Evolutionary conservation across 192 early-diverging fungal species (phyloP).

Genomic region (Coemansia sp.): DNA sequence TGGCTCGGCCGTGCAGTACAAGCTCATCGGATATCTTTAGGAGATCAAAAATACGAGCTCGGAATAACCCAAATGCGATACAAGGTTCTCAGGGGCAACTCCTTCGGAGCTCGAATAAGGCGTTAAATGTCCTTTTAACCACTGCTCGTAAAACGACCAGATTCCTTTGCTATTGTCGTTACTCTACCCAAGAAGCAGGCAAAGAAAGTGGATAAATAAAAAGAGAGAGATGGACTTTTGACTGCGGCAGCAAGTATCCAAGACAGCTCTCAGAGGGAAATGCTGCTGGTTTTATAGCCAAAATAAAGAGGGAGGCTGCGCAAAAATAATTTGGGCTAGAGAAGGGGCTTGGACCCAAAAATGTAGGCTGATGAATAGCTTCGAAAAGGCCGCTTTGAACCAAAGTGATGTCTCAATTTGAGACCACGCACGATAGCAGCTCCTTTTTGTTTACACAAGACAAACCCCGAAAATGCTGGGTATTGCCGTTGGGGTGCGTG

Average conservation of each 20-base stretch:
- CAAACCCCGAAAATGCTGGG: background rate
- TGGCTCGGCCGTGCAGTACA: conserved; percentile 8
- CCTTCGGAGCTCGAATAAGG: no score
- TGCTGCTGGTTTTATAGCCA: conserved; percentile 8
- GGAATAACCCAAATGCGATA: background rate
- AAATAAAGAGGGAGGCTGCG: conserved; percentile 8
- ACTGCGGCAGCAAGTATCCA: conserved; percentile 1
- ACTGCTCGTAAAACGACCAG: no score
- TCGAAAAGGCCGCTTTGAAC: conserved; percentile 1
- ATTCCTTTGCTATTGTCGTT: background rate
- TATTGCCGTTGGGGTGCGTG: background rate
- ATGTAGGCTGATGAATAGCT: background rate
- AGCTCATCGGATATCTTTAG: background rate
- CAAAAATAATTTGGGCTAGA: background rate
- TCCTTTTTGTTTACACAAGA: background rate
- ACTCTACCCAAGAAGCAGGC: no score
- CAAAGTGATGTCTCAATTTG: background rate
- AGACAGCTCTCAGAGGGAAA: background rate
- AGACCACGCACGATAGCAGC: background rate
- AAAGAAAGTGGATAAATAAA: background rate
- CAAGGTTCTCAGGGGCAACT: background rate
- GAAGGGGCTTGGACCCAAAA: conserved; percentile 1
- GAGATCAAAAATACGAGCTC: background rate
- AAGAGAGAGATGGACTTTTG: background rate
- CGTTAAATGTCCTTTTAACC: no score